Evolutionary conservation across 2,329 filamentous ascomycete genomes (phyloP).

Genomic region (Bimuria novae-zelandiae): DNA sequence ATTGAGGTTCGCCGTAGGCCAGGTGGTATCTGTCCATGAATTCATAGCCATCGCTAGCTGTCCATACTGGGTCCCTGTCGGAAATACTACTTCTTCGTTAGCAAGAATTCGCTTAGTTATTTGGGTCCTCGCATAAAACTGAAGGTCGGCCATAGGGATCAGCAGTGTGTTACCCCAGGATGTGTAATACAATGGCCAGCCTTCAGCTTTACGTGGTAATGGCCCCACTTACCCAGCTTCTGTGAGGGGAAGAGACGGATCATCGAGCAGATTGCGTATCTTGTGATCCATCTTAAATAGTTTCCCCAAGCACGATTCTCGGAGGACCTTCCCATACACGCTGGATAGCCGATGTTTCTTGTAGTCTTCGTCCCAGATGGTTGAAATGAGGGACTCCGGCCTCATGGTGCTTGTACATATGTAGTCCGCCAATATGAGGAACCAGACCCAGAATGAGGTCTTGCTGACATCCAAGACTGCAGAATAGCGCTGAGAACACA

Average conservation of each 20-base stretch:
- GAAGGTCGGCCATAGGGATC: too few species aligned
- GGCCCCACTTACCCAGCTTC: not conserved
- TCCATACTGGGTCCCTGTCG: not conserved
- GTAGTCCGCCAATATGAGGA: conserved; percentile 1
- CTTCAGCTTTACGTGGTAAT: too few species aligned
- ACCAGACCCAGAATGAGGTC: conserved; percentile 4
- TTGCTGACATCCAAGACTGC: not conserved
- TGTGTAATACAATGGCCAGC: too few species aligned
- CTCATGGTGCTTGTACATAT: not conserved
- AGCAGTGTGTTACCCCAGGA: too few species aligned
- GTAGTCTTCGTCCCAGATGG: not conserved
- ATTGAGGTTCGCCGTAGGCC: not conserved
- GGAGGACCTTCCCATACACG: not conserved
- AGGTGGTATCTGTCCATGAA: conserved; percentile 3
- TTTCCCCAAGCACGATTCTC: not conserved
- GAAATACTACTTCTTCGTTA: not conserved
- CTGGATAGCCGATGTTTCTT: not conserved
- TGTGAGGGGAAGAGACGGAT: not conserved
- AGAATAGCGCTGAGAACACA: not conserved
- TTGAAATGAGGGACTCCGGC: not conserved
- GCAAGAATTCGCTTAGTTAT: too few species aligned
- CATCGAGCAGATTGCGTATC: not conserved
- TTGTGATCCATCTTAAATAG: not conserved
- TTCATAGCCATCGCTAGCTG: not conserved
- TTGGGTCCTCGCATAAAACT: too few species aligned